Evolutionary conservation across 495 filamentous ascomycete species (phyloP).

Genomic region (Bryoglossum gracile): DNA sequence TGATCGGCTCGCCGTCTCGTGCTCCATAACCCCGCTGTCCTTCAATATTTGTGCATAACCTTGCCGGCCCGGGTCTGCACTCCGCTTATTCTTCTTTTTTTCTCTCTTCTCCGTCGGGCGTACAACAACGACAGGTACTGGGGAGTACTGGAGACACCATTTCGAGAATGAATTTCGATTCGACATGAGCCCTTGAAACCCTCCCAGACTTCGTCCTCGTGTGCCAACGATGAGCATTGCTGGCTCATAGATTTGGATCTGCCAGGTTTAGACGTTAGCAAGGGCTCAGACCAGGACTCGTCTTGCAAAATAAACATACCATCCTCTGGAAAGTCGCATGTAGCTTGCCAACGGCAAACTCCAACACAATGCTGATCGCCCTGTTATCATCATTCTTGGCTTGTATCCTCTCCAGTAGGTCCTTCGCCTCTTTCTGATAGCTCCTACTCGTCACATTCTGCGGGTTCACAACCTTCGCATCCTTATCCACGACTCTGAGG

Average conservation of each 20-base stretch:
- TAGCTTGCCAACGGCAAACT: slow-evolving; percentile 87
- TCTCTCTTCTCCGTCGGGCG: slow-evolving; percentile 81
- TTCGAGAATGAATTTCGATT: slow-evolving; percentile 82
- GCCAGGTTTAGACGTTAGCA: slow-evolving; percentile 10
- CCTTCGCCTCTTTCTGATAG: slow-evolving; percentile 75
- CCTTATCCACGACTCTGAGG: slow-evolving; percentile 82
- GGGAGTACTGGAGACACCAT: slow-evolving; percentile 92
- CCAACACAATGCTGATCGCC: slow-evolving; percentile 79
- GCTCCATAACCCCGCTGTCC: slow-evolving; percentile 49
- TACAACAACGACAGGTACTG: slow-evolving; percentile 95
- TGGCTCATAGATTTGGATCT: slow-evolving; percentile 94
- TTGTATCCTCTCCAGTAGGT: slow-evolving; percentile 70
- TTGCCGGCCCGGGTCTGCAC: slow-evolving; percentile 66
- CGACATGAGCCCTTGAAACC: slow-evolving; percentile 82
- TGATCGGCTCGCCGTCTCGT: slow-evolving; percentile 33
- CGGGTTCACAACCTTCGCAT: slow-evolving; percentile 64
- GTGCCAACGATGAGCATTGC: slow-evolving; percentile 95
- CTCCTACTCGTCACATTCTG: slow-evolving; percentile 58
- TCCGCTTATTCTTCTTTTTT: slow-evolving; percentile 87
- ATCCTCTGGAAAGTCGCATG: slow-evolving; percentile 89
- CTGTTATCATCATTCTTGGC: slow-evolving; percentile 78
- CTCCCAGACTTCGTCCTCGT: slow-evolving; percentile 75
- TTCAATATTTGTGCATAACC: slow-evolving; percentile 77
- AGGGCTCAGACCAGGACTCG: background rate
- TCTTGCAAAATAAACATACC: slow-evolving; percentile 45